Percentiles rank a stretch among this genome's conserved stretches.
Evolutionary conservation across 2,329 filamentous ascomycete genomes (phyloP).

Genomic region (Xylogone sp.): DNA sequence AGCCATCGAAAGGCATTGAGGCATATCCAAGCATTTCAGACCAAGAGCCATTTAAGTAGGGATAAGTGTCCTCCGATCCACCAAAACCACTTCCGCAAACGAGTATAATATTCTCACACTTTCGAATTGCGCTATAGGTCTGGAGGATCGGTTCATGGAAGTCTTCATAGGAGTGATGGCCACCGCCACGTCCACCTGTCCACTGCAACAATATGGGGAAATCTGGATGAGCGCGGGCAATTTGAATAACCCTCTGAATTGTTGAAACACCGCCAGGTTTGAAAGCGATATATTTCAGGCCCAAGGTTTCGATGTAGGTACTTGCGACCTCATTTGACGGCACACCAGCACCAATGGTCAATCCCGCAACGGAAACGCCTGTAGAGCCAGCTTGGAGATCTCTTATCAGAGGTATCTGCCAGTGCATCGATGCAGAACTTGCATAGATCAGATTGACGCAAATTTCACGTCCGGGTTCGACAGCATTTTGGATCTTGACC

Average conservation of each 20-base stretch:
- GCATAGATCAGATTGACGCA: constrained; percentile 87
- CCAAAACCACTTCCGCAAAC: constrained; percentile 88
- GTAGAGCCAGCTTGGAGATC: constrained; percentile 75
- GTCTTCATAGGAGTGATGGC: constrained; percentile 89
- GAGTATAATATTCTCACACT: constrained; percentile 78
- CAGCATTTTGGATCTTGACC: constrained; percentile 73
- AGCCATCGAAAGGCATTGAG: constrained; percentile 88
- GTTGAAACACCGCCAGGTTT: constrained; percentile 87
- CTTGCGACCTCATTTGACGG: constrained; percentile 87
- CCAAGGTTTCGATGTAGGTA: constrained; percentile 85
- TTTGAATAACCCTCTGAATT: constrained; percentile 83
- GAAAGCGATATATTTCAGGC: constrained; percentile 86
- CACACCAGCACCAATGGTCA: constrained; percentile 87
- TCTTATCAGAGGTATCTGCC: constrained; percentile 81
- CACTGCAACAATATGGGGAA: constrained; percentile 89
- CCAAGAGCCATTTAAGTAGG: constrained; percentile 84
- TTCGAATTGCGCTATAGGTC: constrained; percentile 82
- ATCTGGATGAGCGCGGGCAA: constrained; percentile 80
- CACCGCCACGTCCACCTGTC: constrained; percentile 88
- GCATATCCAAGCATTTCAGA: constrained; percentile 77
- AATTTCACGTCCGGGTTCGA: constrained; percentile 81
- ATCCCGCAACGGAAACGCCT: too few relatives aligned
- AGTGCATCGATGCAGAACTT: constrained; percentile 78
- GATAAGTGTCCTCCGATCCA: constrained; percentile 80
- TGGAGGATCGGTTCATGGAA: constrained; percentile 84